Base-by-base conservation (phyloP, 495 filamentous ascomycete genomes). In the Penicillium salamii region DNA sequence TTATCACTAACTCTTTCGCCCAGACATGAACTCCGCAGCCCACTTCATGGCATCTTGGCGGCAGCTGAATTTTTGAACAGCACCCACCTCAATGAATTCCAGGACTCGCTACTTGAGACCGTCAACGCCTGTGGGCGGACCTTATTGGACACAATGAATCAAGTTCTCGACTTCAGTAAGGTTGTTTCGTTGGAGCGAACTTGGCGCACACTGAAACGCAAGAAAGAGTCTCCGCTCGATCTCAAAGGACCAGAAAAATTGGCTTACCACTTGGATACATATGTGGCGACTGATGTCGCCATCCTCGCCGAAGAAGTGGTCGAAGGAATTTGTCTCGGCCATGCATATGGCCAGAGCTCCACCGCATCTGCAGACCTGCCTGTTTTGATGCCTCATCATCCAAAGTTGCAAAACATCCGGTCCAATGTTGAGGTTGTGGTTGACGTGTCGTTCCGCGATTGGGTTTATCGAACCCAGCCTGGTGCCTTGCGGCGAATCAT, bases 141-240 rank as follows among this genome's bases (percentile, higher is more conserved):
- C 0, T 61, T 93, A 2, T 70, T 95, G 12, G 89, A 93, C 53
- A 89, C 86, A 0, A 85, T 91, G 62, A 85, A 90, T 50, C 86
- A 91, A 59, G 83, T 86, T 0, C 73, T 90, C 1, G 85, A 89
- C 54, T 87, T 82, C 59, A 83, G 81, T 51, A 88, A 87, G 52
- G 80, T 89, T 32, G 86, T 84, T 36, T 77, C 77, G 0, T 60
- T 79, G 32, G 77, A 78, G 46, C 61, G 72, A 26, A 71, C 61
- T 5, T 72, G 67, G 62, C 69, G 66, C n/a, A 67, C 69, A 14
- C 20, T 72, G 50, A 74, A 65, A 42, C 59, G 58, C 21, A 62
- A 54, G 28, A 68, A 61, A 38, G 66, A 66, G 8, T 46, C 54
- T 1, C 45, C 62, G 3, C 51, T 59, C 5, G 69, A 69, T 17